Evolutionary conservation across 306 rosid genomes (phyloP).

Genomic region (Crataegus laevigata): DNA sequence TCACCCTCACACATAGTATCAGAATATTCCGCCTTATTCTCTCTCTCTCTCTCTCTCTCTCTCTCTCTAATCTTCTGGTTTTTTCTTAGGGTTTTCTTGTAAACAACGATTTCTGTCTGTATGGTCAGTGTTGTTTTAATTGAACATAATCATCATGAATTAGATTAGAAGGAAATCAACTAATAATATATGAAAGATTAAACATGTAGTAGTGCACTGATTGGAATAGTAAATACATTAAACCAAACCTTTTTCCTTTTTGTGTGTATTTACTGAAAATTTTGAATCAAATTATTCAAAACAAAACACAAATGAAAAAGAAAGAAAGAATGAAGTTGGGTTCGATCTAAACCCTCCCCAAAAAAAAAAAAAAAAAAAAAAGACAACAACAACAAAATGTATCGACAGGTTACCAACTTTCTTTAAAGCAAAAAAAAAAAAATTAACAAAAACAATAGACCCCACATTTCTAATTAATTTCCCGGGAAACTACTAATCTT

Average conservation of each 20-base stretch:
- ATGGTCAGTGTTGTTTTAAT: constrained; percentile 17
- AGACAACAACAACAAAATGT: constrained; percentile 28
- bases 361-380: constrained; percentile 31
- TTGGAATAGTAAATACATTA: background rate
- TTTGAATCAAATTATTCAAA: constrained; percentile 33
- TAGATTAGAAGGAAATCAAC: background rate
- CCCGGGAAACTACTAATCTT: constrained; percentile 53
- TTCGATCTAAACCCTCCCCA: constrained; percentile 25
- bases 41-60: background rate
- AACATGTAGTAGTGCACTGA: background rate
- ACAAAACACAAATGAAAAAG: constrained; percentile 23
- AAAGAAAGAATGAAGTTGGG: constrained; percentile 39
- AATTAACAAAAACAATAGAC: background rate
- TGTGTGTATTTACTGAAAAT: constrained; percentile 34
- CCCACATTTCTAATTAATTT: constrained; percentile 25
- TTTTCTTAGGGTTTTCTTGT: background rate
- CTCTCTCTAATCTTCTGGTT: background rate
- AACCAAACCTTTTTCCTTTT: background rate
- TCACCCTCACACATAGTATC: background rate
- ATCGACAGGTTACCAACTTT: constrained; percentile 43
- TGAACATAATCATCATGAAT: background rate
- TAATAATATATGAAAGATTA: background rate
- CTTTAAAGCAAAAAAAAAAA: constrained; percentile 15
- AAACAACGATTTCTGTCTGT: constrained; percentile 2
- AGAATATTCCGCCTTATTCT: constrained; percentile 15